Evolutionary conservation across 2,329 filamentous ascomycete species (phyloP), one percentile per base, ranked within the genome.

Genomic region (Paraconiothyrium brasiliense): DNA sequence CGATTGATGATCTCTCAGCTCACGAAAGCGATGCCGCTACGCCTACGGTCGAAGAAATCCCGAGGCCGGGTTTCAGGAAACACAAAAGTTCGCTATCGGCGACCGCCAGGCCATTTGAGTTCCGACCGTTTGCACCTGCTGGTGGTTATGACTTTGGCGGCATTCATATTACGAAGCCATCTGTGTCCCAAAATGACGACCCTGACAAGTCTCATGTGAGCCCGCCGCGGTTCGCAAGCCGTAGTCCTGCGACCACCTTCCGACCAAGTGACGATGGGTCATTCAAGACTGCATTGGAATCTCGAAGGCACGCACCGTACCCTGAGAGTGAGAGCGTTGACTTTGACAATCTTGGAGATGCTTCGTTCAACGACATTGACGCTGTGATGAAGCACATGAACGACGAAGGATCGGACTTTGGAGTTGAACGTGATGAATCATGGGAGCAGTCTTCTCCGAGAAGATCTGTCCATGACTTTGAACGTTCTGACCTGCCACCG

Each of bases 351-450:
- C 59, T 72, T 58, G 72, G 71, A 34, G 70, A 83, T 54, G 80
- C 82, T 37, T 83, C 89, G 0, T 92, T 92, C 69, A 90, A 94
- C 68, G 93, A 97, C 74, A 94, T 97, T 71, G 94, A 97, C 81
- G 92, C 91, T 48, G 89, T 97, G 56, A 97, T 98, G 93, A 88
- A 90, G 66, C 90, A 95, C 62, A 86, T 97, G 70, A 90, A 93
- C 70, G 86, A 89, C 61, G 87, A 84, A 51, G 88, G 93, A 67
- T 91, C 90, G 1, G 89, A 90, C 55, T 87, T 91, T 76, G 92
- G 92, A 13, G 87, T 93, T 61, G 92, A 93, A 73, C 89, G 89
- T 71, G 81, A 81, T 8, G 76, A 83, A 14, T 73, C 76, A 47
- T 80, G 77, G 72, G 76, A 76, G 30, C 71, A 75, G 14, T 75